Conservation (phyloP, 2,329 filamentous ascomycete genomes). For the Cladophialophora chaetospira region DNA sequence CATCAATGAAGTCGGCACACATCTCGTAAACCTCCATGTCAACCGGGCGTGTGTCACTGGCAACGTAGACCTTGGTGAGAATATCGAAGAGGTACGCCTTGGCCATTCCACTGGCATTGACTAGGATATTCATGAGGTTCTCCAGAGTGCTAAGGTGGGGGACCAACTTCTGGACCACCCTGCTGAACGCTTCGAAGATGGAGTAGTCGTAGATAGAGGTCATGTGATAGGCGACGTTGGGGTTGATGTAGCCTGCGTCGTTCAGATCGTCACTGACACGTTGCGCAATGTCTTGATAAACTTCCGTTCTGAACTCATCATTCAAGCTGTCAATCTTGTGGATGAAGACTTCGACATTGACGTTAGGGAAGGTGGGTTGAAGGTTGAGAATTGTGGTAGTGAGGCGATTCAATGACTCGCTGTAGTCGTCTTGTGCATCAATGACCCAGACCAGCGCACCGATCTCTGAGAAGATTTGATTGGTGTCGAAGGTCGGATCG, state of each 20-base stretch:
- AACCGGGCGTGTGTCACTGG: slow-evolving; percentile 87
- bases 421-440: slow-evolving; percentile 96
- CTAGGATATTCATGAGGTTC: slow-evolving; percentile 89
- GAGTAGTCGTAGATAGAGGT: slow-evolving; percentile 98
- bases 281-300: slow-evolving; percentile 94
- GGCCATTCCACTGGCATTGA: slow-evolving; percentile 90
- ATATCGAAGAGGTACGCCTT: slow-evolving; percentile 99
- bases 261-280: slow-evolving; percentile 94
- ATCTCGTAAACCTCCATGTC: slow-evolving; percentile 98
- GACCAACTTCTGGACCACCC: slow-evolving; percentile 97
- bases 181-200: slow-evolving; percentile 97
- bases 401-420: slow-evolving; percentile 83
- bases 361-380: slow-evolving; percentile 83
- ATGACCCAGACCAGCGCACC: slow-evolving; percentile 98
- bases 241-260: slow-evolving; percentile 90
- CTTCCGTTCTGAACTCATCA: slow-evolving; percentile 94
- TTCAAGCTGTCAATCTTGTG: slow-evolving; percentile 98
- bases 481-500: slow-evolving; percentile 81
- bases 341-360: slow-evolving; percentile 98
- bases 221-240: slow-evolving; percentile 90
- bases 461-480: slow-evolving; percentile 86
- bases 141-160: slow-evolving; percentile 91
- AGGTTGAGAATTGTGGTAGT: slow-evolving; percentile 88
- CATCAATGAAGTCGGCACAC: slow-evolving; percentile 97
- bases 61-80: slow-evolving; percentile 97